phyloP scores from a whole-genome alignment of 2,329 filamentous ascomycete species.

The Fragosphaeria purpurea region DNA sequence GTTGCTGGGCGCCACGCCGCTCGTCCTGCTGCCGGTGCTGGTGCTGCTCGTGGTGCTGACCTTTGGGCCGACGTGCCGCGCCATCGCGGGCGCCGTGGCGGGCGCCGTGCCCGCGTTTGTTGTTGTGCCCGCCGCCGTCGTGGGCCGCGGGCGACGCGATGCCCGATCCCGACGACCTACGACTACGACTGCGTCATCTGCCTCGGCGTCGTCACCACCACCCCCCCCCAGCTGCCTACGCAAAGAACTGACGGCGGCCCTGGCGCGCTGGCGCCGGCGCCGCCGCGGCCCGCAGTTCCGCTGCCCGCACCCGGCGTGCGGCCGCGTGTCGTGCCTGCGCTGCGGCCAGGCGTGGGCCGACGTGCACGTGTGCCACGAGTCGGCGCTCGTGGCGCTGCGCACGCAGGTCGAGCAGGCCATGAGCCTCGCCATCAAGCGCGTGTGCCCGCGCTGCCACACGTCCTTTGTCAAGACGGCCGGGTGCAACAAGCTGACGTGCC shows the following conservation, averaged over 20 bases:
- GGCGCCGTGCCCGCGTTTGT: not conserved
- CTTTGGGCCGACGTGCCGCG: constrained; percentile 35
- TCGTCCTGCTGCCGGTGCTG: constrained; percentile 43
- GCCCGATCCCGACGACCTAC: too few relatives aligned
- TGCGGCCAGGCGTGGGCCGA: constrained; percentile 80
- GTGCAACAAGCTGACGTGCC: constrained; percentile 94
- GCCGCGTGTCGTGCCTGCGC: constrained; percentile 63
- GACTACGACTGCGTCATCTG: too few relatives aligned
- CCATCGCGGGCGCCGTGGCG: constrained; percentile 21
- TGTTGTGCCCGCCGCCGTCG: too few relatives aligned
- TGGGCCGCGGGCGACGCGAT: not conserved
- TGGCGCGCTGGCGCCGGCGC: constrained; percentile 58
- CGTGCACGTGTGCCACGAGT: constrained; percentile 83
- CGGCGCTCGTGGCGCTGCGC: constrained; percentile 68
- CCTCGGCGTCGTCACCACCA: not conserved
- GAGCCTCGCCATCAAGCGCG: constrained; percentile 87
- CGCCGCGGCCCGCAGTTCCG: constrained; percentile 66
- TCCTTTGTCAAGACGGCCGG: constrained; percentile 88
- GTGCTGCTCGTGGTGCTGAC: constrained; percentile 20
- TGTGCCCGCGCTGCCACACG: constrained; percentile 83
- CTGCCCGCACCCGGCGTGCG: constrained; percentile 62
- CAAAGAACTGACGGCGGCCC: constrained; percentile 45
- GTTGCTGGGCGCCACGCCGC: constrained; percentile 44
- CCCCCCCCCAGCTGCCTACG: constrained; percentile 19
- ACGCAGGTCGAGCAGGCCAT: constrained; percentile 88